Base-by-base conservation (phyloP, 371 early-diverging fungal species). In the Dipsacomyces acuminosporus region DNA sequence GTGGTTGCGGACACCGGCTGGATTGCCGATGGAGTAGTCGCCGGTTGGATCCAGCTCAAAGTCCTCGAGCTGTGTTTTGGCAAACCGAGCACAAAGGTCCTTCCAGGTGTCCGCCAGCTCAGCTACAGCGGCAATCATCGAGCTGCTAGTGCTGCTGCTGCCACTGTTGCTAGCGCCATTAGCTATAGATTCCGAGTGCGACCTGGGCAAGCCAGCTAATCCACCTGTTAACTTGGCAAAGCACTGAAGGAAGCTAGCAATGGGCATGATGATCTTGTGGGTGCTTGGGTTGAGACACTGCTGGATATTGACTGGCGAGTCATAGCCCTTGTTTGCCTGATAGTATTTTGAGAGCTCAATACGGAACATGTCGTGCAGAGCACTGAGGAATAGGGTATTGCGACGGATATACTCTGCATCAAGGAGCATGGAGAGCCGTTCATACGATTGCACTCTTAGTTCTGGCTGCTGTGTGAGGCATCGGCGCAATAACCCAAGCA, bases 381-480 rank as follows among this genome's bases (percentile, higher is more conserved):
- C 49, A 19, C 22, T 20, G 9, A 62, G 41, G 17, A 71, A 19
- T 20, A 55, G 25, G n/a, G 36, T 11, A 38, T n/a, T 45, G 9
- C 44, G 19, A 9, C 36, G 19, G 9, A 58, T 54, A 34, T 17
- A 34, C 19, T 54, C 44, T 11, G 13, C 15, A 19, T 56, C 54
- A 6, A 72, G 48, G 22, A 69, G 53, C 25, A 17, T 21, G 1
- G 45, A 48, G 17, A 72, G 33, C 0, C 54, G 48, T n/a, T 51
- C 43, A 30, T 72, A 72, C 18, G 64, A 30, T 20, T 41, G 38
- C 0, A 47, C 36, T 9, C 69, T 52, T 3, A 74, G 47, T 23
- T 73, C 64, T 1, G 59, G 45, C 56, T 74, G 71, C 56, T 74
- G 74, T 30, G 61, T 62, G 48, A 72, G 25, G 18, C 74, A 61